Evolutionary conservation across 805 yeast genomes (phyloP), one percentile per base, ranked within the genome.

Genomic region (Brettanomyces anomalus): DNA sequence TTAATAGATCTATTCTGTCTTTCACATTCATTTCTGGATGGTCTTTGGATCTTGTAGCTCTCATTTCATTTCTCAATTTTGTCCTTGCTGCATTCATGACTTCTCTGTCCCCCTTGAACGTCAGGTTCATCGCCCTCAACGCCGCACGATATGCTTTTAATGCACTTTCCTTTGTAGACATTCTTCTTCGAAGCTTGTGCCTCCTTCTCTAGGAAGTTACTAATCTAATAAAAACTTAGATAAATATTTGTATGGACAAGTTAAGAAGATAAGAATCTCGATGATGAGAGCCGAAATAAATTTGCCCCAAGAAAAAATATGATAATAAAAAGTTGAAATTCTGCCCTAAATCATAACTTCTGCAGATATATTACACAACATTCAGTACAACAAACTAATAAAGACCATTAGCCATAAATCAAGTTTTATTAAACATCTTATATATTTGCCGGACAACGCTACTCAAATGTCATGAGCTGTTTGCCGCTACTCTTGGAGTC

Each of bases 81-180:
- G 55, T 50, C 51, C 88, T 73, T 2, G 94, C 79, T 1, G 87
- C 82, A 1, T 45, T 40, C 33, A 84, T 58, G 42, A 81, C 70
- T 4, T 61, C 51, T 1, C 49, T 8, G 50, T 79, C 85, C 5
- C 68, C 67, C 36, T 63, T 60, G 55, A 84, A 84, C 0, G 85
- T 85, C 3, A 75, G 50, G 26, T 66, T 65, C 0, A 85, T 77
- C 7, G 90, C 86, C 51, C 86, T 71, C 30, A 83, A 61, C 3
- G 85, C 82, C 40, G 68, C 66, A 60, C 83, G 74, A 57, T 81
- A 84, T 0, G 88, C 87, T 10, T 45, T 42, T 16, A 61, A 41
- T 26, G 67, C 56, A 35, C 47, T 50, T 24, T 41, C 43, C 19
- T 44, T 39, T 18, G 36, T 16, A 2, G 40, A n/a, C 40, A 38